Base-by-base conservation (phyloP, 495 filamentous ascomycete species). In the Letharia lupina region DNA sequence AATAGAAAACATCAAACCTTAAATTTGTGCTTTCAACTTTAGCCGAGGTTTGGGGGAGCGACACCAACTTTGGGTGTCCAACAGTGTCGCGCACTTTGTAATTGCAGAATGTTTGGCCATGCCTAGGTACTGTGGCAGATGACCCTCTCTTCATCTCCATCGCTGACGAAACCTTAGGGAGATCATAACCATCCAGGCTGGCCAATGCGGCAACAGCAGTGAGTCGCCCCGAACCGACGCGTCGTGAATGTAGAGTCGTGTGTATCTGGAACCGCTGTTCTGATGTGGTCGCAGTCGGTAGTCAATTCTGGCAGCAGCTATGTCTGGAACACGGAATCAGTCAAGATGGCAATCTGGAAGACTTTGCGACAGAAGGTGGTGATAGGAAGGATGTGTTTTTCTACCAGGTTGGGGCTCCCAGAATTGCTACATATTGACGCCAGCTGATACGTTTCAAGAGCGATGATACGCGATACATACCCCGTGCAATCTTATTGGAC, bases 171-270 rank as follows among this genome's bases (percentile, higher is more conserved):
- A 20, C 20, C 12, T 23, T 23, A 98, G 94, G 78, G 94, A 98
- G 84, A 98, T 98, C 74, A 98, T 98, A 77, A 98, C 95, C 47
- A 89, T 98, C 68, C 94, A 98, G 79, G 93, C 95, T 63, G 94
- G 94, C 83, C 94, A 98, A 77, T 98, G 94, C 85, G 94, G 94
- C 83, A 98, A 98, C 77, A 97, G 91, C 82, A 91, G 92, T 96
- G 75, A 80, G 89, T 87, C 33, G 58, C 60, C 20, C 60, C 31
- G 33, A 40, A 68, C 18, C 65, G 69, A 63, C 73, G 71, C 44
- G 75, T 77, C 63, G 72, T 65, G 67, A 71, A 72, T 67, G 71
- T 52, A 73, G 69, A 73, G 44, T 18, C 23, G 31, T 18, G 47
- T 13, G 60, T 40, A 10, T 39, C 65, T 61, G n/a, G 20, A 62